Conservation (phyloP, 1,139 yeast genomes). For the Suhomyces choctaworum region DNA sequence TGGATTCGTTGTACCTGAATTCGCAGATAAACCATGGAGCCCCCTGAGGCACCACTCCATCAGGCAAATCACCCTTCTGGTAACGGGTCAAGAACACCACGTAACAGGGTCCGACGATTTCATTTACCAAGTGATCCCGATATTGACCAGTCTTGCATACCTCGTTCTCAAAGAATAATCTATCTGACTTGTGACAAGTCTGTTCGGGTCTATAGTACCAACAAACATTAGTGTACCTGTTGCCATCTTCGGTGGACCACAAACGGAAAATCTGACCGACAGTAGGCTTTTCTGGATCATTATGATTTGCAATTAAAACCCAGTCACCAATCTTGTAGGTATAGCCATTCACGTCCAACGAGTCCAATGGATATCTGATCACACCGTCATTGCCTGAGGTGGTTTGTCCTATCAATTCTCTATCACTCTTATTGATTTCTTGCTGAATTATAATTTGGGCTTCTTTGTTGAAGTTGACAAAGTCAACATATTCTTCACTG, state of each 20-base stretch:
- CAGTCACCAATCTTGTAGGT: slow-evolving; percentile 89
- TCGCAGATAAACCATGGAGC: slow-evolving; percentile 94
- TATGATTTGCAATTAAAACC: slow-evolving; percentile 84
- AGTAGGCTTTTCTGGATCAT: slow-evolving; percentile 85
- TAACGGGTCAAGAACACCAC: slow-evolving; percentile 93
- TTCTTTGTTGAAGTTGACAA: slow-evolving; percentile 59
- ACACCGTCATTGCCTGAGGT: slow-evolving; percentile 55
- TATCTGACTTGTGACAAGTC: slow-evolving; percentile 89
- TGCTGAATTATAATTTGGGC: slow-evolving; percentile 62
- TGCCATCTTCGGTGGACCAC: slow-evolving; percentile 86
- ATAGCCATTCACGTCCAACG: slow-evolving; percentile 68
- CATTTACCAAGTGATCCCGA: slow-evolving; percentile 87
- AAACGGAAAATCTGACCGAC: slow-evolving; percentile 91
- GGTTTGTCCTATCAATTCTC: slow-evolving; percentile 70
- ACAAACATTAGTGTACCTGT: slow-evolving; percentile 88
- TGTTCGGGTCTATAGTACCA: slow-evolving; percentile 99
- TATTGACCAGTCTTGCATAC: slow-evolving; percentile 97
- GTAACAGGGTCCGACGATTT: slow-evolving; percentile 89
- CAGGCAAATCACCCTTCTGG: slow-evolving; percentile 92
- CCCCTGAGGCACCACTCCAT: slow-evolving; percentile 56
- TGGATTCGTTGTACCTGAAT: slow-evolving; percentile 87
- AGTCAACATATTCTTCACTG: slow-evolving; percentile 58
- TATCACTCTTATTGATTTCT: slow-evolving; percentile 80
- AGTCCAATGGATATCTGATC: slow-evolving; percentile 75
- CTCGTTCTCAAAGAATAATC: slow-evolving; percentile 88